Conservation (phyloP, 2,329 filamentous ascomycete species). For the Paracorniculantispora psalliotae region DNA sequence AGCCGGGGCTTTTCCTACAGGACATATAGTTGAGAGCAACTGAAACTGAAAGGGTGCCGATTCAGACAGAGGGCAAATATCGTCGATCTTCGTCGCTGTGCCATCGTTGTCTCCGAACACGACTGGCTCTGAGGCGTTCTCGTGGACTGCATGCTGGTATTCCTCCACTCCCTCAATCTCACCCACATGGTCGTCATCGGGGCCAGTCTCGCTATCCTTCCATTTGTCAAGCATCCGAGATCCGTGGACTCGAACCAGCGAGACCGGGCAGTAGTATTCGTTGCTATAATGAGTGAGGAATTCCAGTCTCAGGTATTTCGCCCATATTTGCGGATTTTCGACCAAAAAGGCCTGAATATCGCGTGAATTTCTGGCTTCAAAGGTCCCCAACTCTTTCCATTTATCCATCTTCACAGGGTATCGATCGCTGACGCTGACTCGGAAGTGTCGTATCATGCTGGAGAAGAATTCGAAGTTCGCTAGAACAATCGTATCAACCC, state of each 20-base stretch:
- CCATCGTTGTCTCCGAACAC: background rate
- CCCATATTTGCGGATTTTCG: slow-evolving; percentile 94
- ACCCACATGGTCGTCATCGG: slow-evolving; percentile 56
- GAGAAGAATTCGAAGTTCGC: slow-evolving; percentile 99
- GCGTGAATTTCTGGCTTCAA: slow-evolving; percentile 85
- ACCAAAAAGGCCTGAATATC: slow-evolving; percentile 93
- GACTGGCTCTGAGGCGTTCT: background rate
- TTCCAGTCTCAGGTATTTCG: slow-evolving; percentile 86
- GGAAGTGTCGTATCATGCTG: slow-evolving; percentile 88
- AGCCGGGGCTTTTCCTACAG: background rate
- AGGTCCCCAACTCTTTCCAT: slow-evolving; percentile 84
- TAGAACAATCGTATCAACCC: slow-evolving; percentile 93
- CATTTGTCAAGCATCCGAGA: slow-evolving; percentile 94
- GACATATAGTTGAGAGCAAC: background rate
- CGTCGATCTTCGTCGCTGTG: background rate
- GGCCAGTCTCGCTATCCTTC: slow-evolving; percentile 70
- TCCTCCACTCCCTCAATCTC: slow-evolving; percentile 22
- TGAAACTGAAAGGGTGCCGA: background rate
- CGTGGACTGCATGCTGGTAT: background rate
- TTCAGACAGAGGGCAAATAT: background rate
- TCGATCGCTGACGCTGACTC: slow-evolving; percentile 86
- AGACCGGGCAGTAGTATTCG: slow-evolving; percentile 94
- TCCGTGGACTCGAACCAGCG: slow-evolving; percentile 84
- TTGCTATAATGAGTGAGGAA: slow-evolving; percentile 92
- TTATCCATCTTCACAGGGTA: slow-evolving; percentile 90